Evolutionary conservation across 2,329 filamentous ascomycete species (phyloP), one percentile per base, ranked within the genome.

Genomic region (Decorospora gaudefroyi): DNA sequence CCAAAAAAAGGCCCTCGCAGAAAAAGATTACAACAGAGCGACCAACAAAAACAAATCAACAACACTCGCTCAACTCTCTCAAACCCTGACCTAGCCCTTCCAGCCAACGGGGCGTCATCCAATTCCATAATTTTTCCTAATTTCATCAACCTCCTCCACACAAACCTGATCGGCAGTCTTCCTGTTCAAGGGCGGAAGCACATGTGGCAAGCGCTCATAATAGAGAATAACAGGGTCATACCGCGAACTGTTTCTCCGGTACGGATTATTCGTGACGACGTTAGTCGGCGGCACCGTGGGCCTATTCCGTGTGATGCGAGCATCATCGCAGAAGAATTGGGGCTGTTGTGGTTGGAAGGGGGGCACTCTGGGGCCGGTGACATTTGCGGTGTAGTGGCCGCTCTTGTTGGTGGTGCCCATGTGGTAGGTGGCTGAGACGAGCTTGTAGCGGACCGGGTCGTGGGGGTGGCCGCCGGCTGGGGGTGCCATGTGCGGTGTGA

Each of bases 361-460:
- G 10, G 19, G 29, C 16, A n/a, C 8, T 6, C n/a, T n/a, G n/a
- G 27, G 25, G 4, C 34, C 34, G 11, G 37, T 40, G 7, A 40
- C 37, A 8, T 5, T 16, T 8, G 37, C 27, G 22, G 17, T n/a
- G 19, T 40, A 40, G 21, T 40, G 37, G 12, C 37, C 37, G 4
- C n/a, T 16, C 6, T 22, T 30, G 25, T 21, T 10, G 10, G 0
- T 2, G 8, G 3, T 19, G 7, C 11, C 35, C 7, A 2, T 9
- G 15, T 38, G 35, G 13, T 38, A 38, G 6, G 35, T 30, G 9
- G 27, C 25, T 10, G n/a, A 17, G 7, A 38, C 15, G 15, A 37
- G 25, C 35, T 29, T 30, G 13, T 38, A 38, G 27, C 18, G 25
- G 10, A 38, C 35, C 13, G 25, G 11, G 8, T 25, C 12, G n/a